Evolutionary conservation across 768 basidiomycete genomes (phyloP).

Genomic region (Boletus pseudopeckii): DNA sequence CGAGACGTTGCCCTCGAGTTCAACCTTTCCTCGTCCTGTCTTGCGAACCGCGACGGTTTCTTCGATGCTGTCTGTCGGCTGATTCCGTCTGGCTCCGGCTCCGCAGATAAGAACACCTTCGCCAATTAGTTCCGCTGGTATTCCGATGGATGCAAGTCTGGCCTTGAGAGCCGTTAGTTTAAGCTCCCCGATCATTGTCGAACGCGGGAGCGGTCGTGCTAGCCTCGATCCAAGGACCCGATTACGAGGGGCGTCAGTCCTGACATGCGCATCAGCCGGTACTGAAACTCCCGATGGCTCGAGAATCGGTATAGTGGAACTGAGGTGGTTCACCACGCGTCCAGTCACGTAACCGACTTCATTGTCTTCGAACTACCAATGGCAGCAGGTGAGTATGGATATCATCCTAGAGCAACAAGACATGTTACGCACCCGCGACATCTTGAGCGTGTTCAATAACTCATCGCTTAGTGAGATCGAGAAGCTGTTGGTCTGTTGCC

Average conservation of each 20-base stretch:
- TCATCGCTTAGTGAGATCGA: conserved; percentile 93
- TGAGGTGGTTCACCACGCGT: conserved; percentile 78
- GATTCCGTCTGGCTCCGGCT: conserved; percentile 45
- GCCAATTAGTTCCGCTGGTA: conserved; percentile 93
- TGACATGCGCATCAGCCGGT: conserved; percentile 19
- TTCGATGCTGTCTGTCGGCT: conserved; percentile 44
- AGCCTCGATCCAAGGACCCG: conserved; percentile 65
- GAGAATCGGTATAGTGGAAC: conserved; percentile 84
- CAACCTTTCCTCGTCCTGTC: conserved; percentile 77
- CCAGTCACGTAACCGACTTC: conserved; percentile 93
- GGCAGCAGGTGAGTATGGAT: conserved; percentile 3
- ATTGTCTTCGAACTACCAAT: conserved; percentile 87
- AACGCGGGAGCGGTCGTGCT: conserved; percentile 67
- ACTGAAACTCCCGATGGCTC: conserved; percentile 55
- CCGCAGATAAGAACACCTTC: conserved; percentile 95
- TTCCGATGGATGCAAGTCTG: conserved; percentile 67
- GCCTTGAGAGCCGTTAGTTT: conserved; percentile 87
- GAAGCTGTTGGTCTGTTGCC: conserved; percentile 93
- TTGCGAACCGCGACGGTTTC: conserved; percentile 88
- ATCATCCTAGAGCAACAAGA: background rate
- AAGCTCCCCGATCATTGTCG: conserved; percentile 97
- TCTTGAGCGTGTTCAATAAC: conserved; percentile 70
- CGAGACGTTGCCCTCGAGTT: conserved; percentile 86
- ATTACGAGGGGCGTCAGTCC: conserved; percentile 28
- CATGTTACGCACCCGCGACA: conserved; percentile 71